Conservation (phyloP, 2,329 filamentous ascomycete genomes). For the Calonectria ilicicola region DNA sequence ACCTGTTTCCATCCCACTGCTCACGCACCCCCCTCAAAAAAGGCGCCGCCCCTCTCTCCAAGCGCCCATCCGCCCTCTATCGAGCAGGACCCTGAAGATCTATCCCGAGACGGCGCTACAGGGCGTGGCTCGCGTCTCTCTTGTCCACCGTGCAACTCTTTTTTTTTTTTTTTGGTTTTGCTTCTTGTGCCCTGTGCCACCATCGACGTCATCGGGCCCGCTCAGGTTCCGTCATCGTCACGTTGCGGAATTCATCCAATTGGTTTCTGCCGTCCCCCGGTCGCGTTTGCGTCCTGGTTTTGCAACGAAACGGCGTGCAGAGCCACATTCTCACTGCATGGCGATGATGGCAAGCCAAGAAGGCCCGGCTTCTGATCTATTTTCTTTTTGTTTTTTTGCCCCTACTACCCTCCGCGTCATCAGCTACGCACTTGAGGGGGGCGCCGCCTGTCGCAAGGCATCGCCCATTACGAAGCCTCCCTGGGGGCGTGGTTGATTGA, state of each 20-base stretch:
- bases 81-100: conserved; percentile 44
- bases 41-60: not conserved
- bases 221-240: conserved; percentile 31
- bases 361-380: not conserved
- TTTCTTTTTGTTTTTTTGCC: not conserved
- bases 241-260: conserved; percentile 33
- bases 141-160: not conserved
- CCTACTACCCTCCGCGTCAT: not conserved
- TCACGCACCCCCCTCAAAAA: not conserved
- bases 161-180: not conserved
- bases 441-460: not conserved
- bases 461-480: not conserved
- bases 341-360: not conserved
- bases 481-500: no score
- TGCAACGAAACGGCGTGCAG: not conserved
- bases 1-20: not conserved
- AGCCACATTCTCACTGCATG: not conserved
- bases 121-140: conserved; percentile 25
- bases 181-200: conserved; percentile 12
- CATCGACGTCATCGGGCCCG: conserved; percentile 37
- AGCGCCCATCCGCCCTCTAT: conserved; percentile 23
- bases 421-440: not conserved
- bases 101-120: conserved; percentile 28
- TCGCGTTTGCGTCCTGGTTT: not conserved
- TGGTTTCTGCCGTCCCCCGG: conserved; percentile 19